Percentiles rank a stretch among this genome's conserved stretches.
Evolutionary conservation across 225 moss, liverwort and hornwort species (phyloP).

Genomic region (Pseudisothecium myosuroides): DNA sequence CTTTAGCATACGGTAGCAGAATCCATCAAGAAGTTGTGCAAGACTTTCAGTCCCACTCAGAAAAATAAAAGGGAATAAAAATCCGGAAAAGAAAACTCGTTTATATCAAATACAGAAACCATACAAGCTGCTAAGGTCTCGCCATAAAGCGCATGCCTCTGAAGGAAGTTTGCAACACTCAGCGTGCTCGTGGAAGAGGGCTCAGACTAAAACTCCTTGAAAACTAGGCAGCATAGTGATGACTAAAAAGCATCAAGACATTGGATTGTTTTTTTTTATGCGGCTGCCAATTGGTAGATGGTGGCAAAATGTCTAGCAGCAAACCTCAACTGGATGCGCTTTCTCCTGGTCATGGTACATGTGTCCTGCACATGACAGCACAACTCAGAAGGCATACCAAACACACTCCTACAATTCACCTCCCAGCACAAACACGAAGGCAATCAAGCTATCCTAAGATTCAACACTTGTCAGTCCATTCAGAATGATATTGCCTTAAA

Average conservation of each 20-base stretch:
- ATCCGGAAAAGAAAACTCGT: neutral
- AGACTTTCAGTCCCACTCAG: neutral
- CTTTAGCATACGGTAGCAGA: neutral
- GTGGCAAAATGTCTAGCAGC: neutral
- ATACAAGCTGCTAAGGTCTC: slow-evolving; percentile 1
- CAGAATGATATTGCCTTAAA: neutral
- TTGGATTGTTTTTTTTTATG: neutral
- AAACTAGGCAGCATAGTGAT: neutral
- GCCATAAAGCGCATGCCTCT: neutral
- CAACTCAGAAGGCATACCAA: neutral
- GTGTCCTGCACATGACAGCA: slow-evolving; percentile 5
- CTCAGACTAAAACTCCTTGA: neutral
- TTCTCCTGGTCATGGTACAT: slow-evolving; percentile 9
- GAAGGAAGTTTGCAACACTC: neutral
- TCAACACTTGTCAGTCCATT: neutral
- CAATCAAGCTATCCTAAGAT: neutral
- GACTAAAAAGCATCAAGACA: slow-evolving; percentile 1
- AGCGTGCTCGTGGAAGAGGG: neutral
- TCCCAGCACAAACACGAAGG: neutral
- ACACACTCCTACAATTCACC: neutral
- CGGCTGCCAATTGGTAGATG: neutral
- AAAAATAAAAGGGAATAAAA: neutral
- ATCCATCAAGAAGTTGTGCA: neutral
- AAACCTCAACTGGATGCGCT: neutral
- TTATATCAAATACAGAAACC: neutral